Percentiles rank a stretch among this genome's conserved stretches.
These are phyloP conservation scores for Pseudocercospora cruenta DNA, from an alignment of 2,329 filamentous ascomycete genomes.

Conservation along the genomic window DNA sequence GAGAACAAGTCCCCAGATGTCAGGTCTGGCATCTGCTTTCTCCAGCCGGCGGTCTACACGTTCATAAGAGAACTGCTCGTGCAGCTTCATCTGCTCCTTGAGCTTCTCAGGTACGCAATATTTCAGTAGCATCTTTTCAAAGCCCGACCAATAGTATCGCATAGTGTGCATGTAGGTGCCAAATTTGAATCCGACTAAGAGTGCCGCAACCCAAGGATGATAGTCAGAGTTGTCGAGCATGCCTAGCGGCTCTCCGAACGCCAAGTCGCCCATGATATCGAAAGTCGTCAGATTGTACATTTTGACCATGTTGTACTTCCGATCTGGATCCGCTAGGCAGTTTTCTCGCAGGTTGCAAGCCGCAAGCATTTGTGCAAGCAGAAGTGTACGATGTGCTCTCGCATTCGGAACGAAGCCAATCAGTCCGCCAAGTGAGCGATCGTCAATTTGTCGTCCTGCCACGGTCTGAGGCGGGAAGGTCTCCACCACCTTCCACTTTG, in stretches of 20 bases:
- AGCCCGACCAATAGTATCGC: constrained; percentile 7
- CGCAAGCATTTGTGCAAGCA: too few relatives aligned
- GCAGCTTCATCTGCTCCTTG: constrained; percentile 11
- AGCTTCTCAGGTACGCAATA: constrained; percentile 12
- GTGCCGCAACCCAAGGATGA: constrained; percentile 40
- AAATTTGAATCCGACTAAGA: constrained; percentile 14
- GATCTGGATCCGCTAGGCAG: constrained; percentile 29
- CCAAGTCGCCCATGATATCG: constrained; percentile 31
- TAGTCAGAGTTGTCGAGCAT: constrained; percentile 38
- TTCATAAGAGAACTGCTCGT: constrained; percentile 16
- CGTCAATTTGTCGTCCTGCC: too few relatives aligned
- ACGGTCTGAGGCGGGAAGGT: too few relatives aligned
- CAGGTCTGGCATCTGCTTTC: constrained; percentile 23
- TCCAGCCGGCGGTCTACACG: constrained; percentile 22
- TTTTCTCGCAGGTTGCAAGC: constrained; percentile 38
- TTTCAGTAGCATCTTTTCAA: constrained; percentile 12
- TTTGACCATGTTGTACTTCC: constrained; percentile 33
- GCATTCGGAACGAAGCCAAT: too few relatives aligned
- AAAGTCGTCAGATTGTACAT: constrained; percentile 39
- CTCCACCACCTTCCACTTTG: too few relatives aligned
- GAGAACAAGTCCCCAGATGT: constrained; percentile 29
- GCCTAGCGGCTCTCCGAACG: constrained; percentile 40
- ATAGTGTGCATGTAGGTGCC: constrained; percentile 18
- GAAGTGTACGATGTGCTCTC: too few relatives aligned
- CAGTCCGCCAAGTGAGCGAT: too few relatives aligned